These are phyloP conservation scores for Austroboletus festivus DNA, from an alignment of 768 basidiomycete genomes.

Conservation along the genomic window DNA sequence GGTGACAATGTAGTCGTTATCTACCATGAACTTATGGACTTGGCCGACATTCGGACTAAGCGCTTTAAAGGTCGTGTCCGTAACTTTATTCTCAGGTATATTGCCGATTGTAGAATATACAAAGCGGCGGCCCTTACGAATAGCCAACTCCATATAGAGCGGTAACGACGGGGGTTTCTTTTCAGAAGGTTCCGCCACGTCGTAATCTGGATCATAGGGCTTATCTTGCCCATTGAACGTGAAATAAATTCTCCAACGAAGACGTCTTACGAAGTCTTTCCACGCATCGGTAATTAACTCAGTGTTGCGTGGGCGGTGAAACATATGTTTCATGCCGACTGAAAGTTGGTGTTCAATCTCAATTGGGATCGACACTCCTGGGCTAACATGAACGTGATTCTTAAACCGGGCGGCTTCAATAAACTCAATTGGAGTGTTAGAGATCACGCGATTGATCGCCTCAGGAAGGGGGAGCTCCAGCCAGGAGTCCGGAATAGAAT, in stretches of 20 bases:
- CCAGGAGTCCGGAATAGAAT: background rate
- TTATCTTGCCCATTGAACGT: background rate
- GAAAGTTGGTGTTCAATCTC: background rate
- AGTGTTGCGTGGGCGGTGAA: background rate
- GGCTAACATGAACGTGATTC: background rate
- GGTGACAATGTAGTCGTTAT: background rate
- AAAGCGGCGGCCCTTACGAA: background rate
- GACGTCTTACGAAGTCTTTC: slow-evolving; percentile 4
- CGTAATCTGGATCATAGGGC: slow-evolving; percentile 13
- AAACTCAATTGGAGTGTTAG: background rate
- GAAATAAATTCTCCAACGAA: slow-evolving; percentile 6
- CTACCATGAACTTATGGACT: background rate
- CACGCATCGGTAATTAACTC: background rate
- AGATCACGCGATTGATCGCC: background rate
- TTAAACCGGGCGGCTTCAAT: background rate
- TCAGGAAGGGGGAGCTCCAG: background rate
- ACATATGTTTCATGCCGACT: slow-evolving; percentile 4
- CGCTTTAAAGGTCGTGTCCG: background rate
- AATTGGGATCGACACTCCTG: background rate
- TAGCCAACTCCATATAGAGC: background rate
- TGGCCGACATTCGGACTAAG: no score
- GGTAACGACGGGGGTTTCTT: slow-evolving; percentile 5
- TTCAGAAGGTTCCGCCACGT: background rate
- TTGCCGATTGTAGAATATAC: background rate
- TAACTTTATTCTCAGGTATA: no score